Base-by-base conservation (phyloP, 1,139 yeast genomes). In the Suhomyces atakaporum region DNA sequence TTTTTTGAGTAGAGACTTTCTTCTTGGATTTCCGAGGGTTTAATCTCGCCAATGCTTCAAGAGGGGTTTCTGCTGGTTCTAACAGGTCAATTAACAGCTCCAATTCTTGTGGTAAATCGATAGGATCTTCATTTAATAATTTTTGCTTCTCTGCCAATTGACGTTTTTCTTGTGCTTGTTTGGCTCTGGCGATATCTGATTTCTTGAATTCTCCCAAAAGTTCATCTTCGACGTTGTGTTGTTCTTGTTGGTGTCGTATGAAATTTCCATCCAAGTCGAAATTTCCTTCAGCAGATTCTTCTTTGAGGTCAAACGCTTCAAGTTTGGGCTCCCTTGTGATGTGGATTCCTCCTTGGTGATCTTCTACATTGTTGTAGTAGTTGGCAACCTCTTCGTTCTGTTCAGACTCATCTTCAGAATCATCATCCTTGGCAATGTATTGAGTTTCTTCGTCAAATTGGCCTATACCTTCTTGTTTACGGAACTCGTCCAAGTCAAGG, bases 251-350 rank as follows among this genome's bases (percentile, higher is more conserved):
- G 3, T 63, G 58, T 24, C 73, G 63, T n/a, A 77, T 60, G 46
- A 66, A 82, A 49, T 79, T 81, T 2, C 89, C 88, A 25, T 75
- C 77, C 20, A 62, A 69, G 50, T 83, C 89, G 39, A 81, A 81
- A 3, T 60, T 58, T 1, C 90, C 92, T 31, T 76, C 79, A 36
- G 72, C 73, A 28, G 68, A 58, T 49, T 84, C 92, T 19, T 75
- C 66, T 22, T 71, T 57, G 34, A 84, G 58, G 51, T 77, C 73
- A 58, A 85, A 85, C 0, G 85, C 75, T 45, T 84, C 92, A 2
- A 56, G 16, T 20, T 42, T 46, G 21, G 44, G 47, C 12, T 42
- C 47, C 19, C 30, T 36, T 27, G 35, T 37, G n/a, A 23, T 18
- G 6, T 16, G 27, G 13, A 13, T 15, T 14, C 33, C 35, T 5